Conservation (phyloP, 108 stramenopile species). For the Pseudonitzschia pungens region DNA sequence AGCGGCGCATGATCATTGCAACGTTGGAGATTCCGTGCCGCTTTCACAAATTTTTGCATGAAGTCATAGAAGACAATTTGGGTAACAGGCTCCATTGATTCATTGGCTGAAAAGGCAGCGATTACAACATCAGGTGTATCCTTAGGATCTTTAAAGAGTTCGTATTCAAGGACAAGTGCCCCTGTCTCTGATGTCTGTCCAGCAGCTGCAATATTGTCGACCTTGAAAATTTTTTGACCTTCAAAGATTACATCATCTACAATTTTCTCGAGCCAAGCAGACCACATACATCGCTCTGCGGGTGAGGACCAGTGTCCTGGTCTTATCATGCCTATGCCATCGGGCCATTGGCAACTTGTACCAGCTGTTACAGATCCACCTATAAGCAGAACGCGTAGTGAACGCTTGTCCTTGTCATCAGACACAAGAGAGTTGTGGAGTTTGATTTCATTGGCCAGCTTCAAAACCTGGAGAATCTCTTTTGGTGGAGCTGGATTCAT, state of each 20-base stretch:
- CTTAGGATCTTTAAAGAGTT: slow-evolving; percentile 5
- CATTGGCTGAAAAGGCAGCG: slow-evolving; percentile 17
- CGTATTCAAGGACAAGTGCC: background rate
- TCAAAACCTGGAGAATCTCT: slow-evolving; percentile 4
- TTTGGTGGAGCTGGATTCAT: slow-evolving; percentile 10
- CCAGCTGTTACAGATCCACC: slow-evolving; percentile 10
- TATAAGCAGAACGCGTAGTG: background rate
- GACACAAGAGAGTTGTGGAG: background rate
- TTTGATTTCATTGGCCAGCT: slow-evolving; percentile 1
- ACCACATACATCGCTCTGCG: slow-evolving; percentile 10
- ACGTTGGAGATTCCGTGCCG: slow-evolving; percentile 16
- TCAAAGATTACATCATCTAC: slow-evolving; percentile 1
- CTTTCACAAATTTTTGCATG: slow-evolving; percentile 13
- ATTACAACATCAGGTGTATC: slow-evolving; percentile 12
- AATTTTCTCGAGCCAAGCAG: slow-evolving; percentile 2
- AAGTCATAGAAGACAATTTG: background rate
- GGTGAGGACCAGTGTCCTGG: background rate
- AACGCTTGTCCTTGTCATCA: background rate
- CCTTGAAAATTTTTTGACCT: background rate
- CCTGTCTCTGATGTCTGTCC: background rate
- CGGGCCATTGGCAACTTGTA: background rate
- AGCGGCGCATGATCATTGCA: slow-evolving; percentile 20
- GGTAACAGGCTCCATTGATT: slow-evolving; percentile 1
- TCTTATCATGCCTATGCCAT: background rate
- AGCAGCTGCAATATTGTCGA: slow-evolving; percentile 15